Evolutionary conservation across 2,329 filamentous ascomycete species (phyloP).

Genomic region (Aspergillus intermedius): DNA sequence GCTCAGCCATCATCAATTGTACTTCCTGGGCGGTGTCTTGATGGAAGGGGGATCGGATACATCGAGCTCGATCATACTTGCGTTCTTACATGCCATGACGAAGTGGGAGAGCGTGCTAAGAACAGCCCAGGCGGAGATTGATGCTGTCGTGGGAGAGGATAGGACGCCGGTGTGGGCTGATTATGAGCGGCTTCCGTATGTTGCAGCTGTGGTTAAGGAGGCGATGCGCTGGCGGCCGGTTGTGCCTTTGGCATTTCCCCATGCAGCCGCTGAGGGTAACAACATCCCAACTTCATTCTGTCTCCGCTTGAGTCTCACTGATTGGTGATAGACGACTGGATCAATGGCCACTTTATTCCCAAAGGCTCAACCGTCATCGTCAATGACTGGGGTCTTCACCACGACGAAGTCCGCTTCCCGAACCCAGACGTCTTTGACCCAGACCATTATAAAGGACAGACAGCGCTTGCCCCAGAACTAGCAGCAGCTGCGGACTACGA

Average conservation of each 20-base stretch:
- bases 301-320: conserved; percentile 10
- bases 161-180: conserved; percentile 47
- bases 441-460: conserved; percentile 18
- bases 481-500: conserved; percentile 18
- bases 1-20: conserved; percentile 35
- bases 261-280: conserved; percentile 29
- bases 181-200: conserved; percentile 45
- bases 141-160: conserved; percentile 43
- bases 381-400: conserved; percentile 42
- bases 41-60: conserved; percentile 42
- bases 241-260: conserved; percentile 48
- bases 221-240: conserved; percentile 52
- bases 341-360: conserved; percentile 43
- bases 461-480: conserved; percentile 26
- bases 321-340: conserved; percentile 29
- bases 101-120: conserved; percentile 42
- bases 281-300: background rate
- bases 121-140: conserved; percentile 44
- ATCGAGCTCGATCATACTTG: conserved; percentile 35
- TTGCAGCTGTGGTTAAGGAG: conserved; percentile 52
- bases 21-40: conserved; percentile 35
- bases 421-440: conserved; percentile 29
- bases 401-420: conserved; percentile 38
- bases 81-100: conserved; percentile 46
- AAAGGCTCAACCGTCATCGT: conserved; percentile 40